Evolutionary conservation across 768 basidiomycete species (phyloP).

Genomic region (Antrodiella citrinella): DNA sequence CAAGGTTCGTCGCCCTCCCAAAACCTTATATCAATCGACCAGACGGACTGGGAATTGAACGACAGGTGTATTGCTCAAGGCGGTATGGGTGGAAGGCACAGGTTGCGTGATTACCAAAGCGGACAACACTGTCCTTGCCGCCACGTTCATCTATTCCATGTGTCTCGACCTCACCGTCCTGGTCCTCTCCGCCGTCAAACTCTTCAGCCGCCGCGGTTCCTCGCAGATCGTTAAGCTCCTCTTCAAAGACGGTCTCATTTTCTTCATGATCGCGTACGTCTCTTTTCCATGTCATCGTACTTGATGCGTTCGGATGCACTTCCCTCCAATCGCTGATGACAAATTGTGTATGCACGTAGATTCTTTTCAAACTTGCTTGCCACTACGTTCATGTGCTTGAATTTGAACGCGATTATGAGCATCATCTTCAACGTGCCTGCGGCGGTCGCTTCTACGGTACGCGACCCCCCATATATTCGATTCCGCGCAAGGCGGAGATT

Average conservation of each 20-base stretch:
- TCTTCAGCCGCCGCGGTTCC: slow-evolving; percentile 39
- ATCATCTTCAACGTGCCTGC: slow-evolving; percentile 66
- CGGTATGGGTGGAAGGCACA: slow-evolving; percentile 36
- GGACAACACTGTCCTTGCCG: slow-evolving; percentile 50
- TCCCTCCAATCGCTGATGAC: too few relatives aligned
- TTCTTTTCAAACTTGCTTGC: slow-evolving; percentile 65
- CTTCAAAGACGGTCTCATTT: slow-evolving; percentile 64
- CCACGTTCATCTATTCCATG: slow-evolving; percentile 71
- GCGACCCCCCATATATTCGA: slow-evolving; percentile 16
- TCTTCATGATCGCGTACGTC: slow-evolving; percentile 62
- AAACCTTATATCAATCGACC: background rate
- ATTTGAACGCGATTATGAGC: slow-evolving; percentile 64
- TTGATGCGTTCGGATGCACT: background rate
- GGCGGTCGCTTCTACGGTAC: slow-evolving; percentile 56
- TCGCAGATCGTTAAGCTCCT: slow-evolving; percentile 54
- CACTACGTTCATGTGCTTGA: slow-evolving; percentile 56
- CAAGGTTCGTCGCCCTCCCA: slow-evolving; percentile 37
- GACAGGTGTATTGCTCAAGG: slow-evolving; percentile 51
- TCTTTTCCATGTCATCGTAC: background rate
- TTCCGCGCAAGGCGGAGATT: too few relatives aligned
- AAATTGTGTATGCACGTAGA: slow-evolving; percentile 22
- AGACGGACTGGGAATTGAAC: background rate
- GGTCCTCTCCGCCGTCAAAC: slow-evolving; percentile 52
- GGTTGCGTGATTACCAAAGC: slow-evolving; percentile 56
- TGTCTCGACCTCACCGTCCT: slow-evolving; percentile 59